phyloP scores from a whole-genome alignment of 208 protist species.

The Leishmania braziliensis region DNA sequence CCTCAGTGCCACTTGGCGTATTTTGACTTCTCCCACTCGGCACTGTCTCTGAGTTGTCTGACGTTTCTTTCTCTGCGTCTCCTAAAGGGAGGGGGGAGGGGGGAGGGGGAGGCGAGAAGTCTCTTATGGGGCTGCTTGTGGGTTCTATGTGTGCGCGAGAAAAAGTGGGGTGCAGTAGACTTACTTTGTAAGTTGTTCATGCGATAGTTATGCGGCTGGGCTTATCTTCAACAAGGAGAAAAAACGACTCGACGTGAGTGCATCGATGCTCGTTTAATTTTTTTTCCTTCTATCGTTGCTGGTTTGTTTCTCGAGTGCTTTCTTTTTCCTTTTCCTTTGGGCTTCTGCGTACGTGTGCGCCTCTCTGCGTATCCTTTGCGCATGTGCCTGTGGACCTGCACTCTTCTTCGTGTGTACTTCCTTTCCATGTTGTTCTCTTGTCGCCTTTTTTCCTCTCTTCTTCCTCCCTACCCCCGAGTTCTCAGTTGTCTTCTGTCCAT shows the following conservation, averaged over 20 bases:
- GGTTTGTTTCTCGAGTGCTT: background rate
- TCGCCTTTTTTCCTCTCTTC: background rate
- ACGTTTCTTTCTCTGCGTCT: background rate
- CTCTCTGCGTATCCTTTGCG: constrained; percentile 5
- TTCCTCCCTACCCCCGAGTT: background rate
- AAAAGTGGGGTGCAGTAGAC: background rate
- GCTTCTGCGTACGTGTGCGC: constrained; percentile 6
- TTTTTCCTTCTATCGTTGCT: background rate
- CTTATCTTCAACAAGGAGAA: background rate
- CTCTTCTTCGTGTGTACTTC: background rate
- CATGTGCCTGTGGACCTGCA: background rate
- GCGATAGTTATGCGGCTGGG: background rate
- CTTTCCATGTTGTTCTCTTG: constrained; percentile 3
- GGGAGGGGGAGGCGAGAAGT: background rate
- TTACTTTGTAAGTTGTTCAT: background rate
- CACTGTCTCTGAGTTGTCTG: background rate
- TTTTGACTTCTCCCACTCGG: background rate
- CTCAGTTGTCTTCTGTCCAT: constrained; percentile 2
- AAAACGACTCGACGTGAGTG: background rate
- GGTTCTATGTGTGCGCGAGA: background rate
- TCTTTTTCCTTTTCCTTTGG: background rate
- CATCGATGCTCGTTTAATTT: background rate
- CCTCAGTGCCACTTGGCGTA: background rate
- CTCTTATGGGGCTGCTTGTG: background rate
- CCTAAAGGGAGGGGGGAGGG: background rate